Percentiles rank a stretch among this genome's conserved stretches.
These are phyloP conservation scores for Boletus barrowsii DNA, from an alignment of 768 basidiomycete species.

Conservation along the genomic window DNA sequence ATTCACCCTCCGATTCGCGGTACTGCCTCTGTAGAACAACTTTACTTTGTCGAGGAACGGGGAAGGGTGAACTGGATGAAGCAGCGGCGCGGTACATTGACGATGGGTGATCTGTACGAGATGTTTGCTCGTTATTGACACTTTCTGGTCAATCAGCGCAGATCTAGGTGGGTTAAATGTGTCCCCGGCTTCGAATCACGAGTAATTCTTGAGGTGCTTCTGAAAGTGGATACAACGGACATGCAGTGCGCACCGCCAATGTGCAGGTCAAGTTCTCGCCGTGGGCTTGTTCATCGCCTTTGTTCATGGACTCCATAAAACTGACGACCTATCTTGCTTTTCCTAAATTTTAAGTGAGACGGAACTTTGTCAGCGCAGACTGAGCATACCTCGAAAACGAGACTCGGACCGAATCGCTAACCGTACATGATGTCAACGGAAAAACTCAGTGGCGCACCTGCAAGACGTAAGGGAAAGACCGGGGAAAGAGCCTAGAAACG, in stretches of 20 bases:
- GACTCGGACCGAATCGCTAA: too few species aligned
- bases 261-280: neutral
- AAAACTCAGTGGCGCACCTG: neutral
- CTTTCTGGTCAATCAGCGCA: neutral
- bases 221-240: neutral
- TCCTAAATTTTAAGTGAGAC: too few species aligned
- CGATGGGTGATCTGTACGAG: neutral
- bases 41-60: conserved; percentile 11
- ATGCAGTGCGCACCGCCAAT: neutral
- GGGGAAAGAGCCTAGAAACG: too few species aligned
- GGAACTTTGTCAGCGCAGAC: too few species aligned
- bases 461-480: neutral
- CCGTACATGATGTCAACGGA: too few species aligned
- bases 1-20: conserved; percentile 21
- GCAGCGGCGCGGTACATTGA: neutral
- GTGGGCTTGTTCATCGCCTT: too few species aligned
- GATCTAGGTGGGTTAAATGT: conserved; percentile 6
- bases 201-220: neutral
- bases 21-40: conserved; percentile 17
- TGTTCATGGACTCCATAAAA: too few species aligned
- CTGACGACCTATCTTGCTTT: neutral
- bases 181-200: too few species aligned
- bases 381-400: too few species aligned
- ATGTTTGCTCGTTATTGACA: neutral
- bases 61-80: neutral